These are phyloP conservation scores for Phaeosphaeria sp. DNA, from an alignment of 2,329 filamentous ascomycete genomes.

Conservation along the genomic window DNA sequence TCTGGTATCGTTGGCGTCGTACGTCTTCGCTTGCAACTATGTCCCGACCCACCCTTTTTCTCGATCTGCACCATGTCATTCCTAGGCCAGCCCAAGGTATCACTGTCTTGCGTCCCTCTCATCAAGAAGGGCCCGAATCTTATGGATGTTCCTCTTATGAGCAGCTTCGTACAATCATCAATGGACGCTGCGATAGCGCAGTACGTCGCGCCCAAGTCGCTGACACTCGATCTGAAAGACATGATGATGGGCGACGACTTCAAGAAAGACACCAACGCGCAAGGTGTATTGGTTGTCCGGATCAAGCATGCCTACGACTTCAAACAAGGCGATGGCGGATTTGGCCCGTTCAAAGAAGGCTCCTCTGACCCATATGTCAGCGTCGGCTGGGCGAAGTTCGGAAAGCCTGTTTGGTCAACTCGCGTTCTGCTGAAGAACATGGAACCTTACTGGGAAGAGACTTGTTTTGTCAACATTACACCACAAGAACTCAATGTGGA, in stretches of 20 bases:
- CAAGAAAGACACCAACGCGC: constrained; percentile 73
- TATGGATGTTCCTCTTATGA: constrained; percentile 78
- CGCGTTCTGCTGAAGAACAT: constrained; percentile 70
- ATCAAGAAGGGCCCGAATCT: constrained; percentile 74
- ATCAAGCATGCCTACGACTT: constrained; percentile 74
- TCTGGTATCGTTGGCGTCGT: constrained; percentile 74
- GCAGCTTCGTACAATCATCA: constrained; percentile 75
- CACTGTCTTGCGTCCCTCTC: constrained; percentile 73
- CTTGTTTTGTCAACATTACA: constrained; percentile 71
- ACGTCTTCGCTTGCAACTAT: constrained; percentile 73
- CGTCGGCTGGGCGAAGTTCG: constrained; percentile 79
- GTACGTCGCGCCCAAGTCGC: constrained; percentile 77
- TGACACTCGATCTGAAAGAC: constrained; percentile 76
- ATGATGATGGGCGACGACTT: constrained; percentile 81
- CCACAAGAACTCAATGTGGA: constrained; percentile 75
- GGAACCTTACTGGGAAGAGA: constrained; percentile 75
- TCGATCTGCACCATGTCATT: constrained; percentile 77
- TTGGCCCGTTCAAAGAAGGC: constrained; percentile 66
- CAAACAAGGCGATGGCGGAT: constrained; percentile 71
- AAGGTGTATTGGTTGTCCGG: constrained; percentile 70
- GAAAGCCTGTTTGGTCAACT: constrained; percentile 71
- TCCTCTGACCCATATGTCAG: constrained; percentile 75
- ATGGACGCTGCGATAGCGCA: constrained; percentile 77
- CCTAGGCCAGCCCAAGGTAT: constrained; percentile 76
- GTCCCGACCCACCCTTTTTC: constrained; percentile 79